Evolutionary conservation across 768 basidiomycete species (phyloP), one percentile per base, ranked within the genome.

Genomic region (Tricholoma hemisulphureum): DNA sequence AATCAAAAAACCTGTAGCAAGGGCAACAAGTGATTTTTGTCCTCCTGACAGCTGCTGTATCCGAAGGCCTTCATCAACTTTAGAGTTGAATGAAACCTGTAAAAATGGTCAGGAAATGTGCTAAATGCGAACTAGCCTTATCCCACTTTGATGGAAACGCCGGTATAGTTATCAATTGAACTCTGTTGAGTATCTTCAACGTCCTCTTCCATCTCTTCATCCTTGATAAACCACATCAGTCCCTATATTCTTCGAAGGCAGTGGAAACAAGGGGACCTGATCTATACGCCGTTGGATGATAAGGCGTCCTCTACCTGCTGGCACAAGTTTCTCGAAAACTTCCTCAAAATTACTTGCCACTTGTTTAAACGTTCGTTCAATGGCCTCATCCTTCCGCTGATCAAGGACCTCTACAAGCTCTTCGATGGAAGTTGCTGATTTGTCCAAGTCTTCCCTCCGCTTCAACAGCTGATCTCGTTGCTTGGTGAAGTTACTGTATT

Each of bases 41-140:
- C 97, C 97, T 55, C 97, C 97, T 5, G 95, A 97, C 3, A 99
- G 73, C 69, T 99, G 97, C 68, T 97, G 95, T 62, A 99, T 98
- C 56, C 93, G 85, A 55, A 98, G 77, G 0, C 97, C 96, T 72
- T 99, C 97, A 69, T 98, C 95, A 3, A 89, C 89, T 73, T 98
- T 98, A 2, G 95, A 98, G 74, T 99, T 98, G 82, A 99, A 99
- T 1, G 96, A 98, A 6, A 98, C 95, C 91, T 93, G 58, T 8
- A 29, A 29, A 32, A 13, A 60, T n/a, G 11, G 63, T 10, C 59
- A 58, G 13, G 54, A 21, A 18, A 28, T 49, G 24, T 8, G 3
- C 49, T 21, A 53, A 7, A 23, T 28, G n/a, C 11, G 23, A 26
- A 24, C 11, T 7, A 29, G 46, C 26, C 13, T 10, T 20, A 13